These are phyloP conservation scores for Lactarius hatsudake DNA, from an alignment of 768 basidiomycete genomes.

Conservation along the genomic window DNA sequence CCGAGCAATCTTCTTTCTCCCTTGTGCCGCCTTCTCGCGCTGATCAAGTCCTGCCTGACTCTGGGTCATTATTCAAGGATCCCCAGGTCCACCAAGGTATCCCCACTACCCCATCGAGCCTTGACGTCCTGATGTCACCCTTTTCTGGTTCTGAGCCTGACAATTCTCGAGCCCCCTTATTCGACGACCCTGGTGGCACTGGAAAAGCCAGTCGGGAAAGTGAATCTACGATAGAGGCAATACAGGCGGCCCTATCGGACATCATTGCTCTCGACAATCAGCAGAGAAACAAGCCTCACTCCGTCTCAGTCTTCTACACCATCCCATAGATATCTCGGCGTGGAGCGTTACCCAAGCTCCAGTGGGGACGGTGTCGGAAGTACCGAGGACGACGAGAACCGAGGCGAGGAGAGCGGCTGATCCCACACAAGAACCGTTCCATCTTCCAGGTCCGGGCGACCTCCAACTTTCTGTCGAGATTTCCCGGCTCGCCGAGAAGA, in stretches of 20 bases:
- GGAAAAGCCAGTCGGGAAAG: conserved; percentile 56
- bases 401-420: conserved; percentile 43
- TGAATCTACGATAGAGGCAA: conserved; percentile 89
- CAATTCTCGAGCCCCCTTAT: conserved; percentile 68
- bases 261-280: conserved; percentile 86
- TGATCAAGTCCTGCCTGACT: conserved; percentile 13
- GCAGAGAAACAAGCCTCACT: conserved; percentile 29
- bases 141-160: conserved; percentile 49
- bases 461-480: conserved; percentile 89
- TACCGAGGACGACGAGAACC: conserved; percentile 39
- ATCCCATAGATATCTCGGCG: conserved; percentile 6
- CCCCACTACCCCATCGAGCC: conserved; percentile 48
- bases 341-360: neutral
- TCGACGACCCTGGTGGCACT: conserved; percentile 73
- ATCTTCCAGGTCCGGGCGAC: conserved; percentile 84
- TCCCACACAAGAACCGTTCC: conserved; percentile 52
- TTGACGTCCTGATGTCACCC: conserved; percentile 83
- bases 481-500: conserved; percentile 67
- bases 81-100: conserved; percentile 15
- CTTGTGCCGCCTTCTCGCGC: conserved; percentile 5
- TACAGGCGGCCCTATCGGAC: conserved; percentile 92
- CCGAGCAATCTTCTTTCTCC: conserved; percentile 27
- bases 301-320: conserved; percentile 4
- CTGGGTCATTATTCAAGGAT: conserved; percentile 17
- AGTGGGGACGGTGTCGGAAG: conserved; percentile 43